These are phyloP conservation scores for Lycium barbarum DNA, from an alignment of 257 asterid genomes.

Conservation along the genomic window DNA sequence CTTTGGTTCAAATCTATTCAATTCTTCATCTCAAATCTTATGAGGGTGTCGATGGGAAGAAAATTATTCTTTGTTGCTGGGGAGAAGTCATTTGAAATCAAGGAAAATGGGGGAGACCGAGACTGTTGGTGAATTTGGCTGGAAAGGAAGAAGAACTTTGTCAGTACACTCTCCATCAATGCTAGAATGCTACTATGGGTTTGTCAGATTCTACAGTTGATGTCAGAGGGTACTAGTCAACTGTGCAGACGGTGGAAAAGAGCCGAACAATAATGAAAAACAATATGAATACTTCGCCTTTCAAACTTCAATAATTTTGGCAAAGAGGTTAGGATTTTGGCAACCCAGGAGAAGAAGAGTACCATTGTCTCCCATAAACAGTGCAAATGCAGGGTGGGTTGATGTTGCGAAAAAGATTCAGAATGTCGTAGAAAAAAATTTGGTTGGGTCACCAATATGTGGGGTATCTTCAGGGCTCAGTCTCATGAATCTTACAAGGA, in stretches of 20 bases:
- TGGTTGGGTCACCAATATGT: no score
- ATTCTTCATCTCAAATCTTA: slow-evolving; percentile 17
- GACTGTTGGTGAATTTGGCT: slow-evolving; percentile 12
- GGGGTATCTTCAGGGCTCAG: no score
- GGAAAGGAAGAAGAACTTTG: not conserved
- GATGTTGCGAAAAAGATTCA: no score
- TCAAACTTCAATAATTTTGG: no score
- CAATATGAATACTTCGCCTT: no score
- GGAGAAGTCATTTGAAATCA: not conserved
- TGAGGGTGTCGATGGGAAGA: not conserved
- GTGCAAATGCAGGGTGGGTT: no score
- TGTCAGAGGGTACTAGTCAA: not conserved
- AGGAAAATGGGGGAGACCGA: not conserved
- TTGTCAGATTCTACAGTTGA: not conserved
- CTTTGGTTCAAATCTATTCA: not conserved
- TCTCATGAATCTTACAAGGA: no score
- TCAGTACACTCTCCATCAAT: not conserved
- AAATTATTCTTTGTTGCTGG: not conserved
- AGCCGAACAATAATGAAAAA: no score
- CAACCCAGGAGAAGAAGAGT: no score
- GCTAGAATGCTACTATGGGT: slow-evolving; percentile 7
- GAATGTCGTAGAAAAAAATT: no score
- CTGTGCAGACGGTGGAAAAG: not conserved
- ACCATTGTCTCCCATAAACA: no score
- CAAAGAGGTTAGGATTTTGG: no score